phyloP scores from a whole-genome alignment of 1,284 basidiomycete species.

The Fomitopsis pinicola region DNA sequence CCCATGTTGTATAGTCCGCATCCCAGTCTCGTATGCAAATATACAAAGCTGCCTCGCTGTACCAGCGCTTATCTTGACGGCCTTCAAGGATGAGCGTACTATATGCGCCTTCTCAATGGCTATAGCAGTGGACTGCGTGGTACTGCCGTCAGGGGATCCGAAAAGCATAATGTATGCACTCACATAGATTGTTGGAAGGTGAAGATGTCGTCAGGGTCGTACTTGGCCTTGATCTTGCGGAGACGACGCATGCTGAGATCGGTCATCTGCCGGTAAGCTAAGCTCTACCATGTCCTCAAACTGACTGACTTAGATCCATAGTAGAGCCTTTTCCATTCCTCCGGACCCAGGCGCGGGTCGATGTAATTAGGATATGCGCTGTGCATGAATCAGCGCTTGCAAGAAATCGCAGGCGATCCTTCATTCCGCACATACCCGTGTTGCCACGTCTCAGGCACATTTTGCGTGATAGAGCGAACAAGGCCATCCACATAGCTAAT shows the following conservation, averaged over 20 bases:
- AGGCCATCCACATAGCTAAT: not conserved
- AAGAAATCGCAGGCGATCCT: not conserved
- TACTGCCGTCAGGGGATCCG: too few species aligned
- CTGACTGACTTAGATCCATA: not conserved
- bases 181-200: not conserved
- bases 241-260: not conserved
- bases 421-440: not conserved
- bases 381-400: not conserved
- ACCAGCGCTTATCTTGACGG: too few species aligned
- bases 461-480: not conserved
- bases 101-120: too few species aligned
- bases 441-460: not conserved
- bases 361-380: not conserved
- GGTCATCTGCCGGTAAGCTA: not conserved
- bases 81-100: too few species aligned
- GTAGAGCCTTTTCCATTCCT: not conserved
- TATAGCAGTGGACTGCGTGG: too few species aligned
- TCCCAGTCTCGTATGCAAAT: too few species aligned
- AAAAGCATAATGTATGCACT: not conserved
- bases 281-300: not conserved
- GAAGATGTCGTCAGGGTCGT: not conserved
- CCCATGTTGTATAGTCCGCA: too few species aligned
- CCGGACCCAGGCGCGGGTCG: not conserved
- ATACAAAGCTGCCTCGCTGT: too few species aligned
- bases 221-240: not conserved